phyloP scores from a whole-genome alignment of 108 stramenopile species.

The Nitzschia sp. region DNA sequence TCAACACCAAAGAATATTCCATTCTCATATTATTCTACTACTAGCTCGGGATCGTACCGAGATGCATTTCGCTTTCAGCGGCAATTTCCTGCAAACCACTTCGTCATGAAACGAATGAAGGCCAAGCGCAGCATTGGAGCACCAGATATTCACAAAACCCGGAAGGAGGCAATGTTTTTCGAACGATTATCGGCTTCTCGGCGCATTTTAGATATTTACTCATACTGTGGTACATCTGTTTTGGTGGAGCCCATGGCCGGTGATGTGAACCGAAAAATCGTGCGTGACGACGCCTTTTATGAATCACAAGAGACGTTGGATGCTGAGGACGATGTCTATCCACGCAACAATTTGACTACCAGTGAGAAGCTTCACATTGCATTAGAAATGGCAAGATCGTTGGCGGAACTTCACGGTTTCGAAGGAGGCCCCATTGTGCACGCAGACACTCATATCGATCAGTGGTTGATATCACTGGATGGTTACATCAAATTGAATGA shows the following conservation, averaged over 20 bases:
- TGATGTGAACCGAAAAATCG: slow-evolving; percentile 42
- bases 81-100: not conserved
- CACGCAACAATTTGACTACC: slow-evolving; percentile 58
- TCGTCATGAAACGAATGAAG: not conserved
- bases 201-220: slow-evolving; percentile 57
- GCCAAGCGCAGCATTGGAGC: too few species aligned
- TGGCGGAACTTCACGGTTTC: slow-evolving; percentile 73
- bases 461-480: slow-evolving; percentile 59
- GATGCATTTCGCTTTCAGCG: not conserved
- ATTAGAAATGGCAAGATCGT: slow-evolving; percentile 59
- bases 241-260: slow-evolving; percentile 47
- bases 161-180: slow-evolving; percentile 64
- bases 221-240: slow-evolving; percentile 53
- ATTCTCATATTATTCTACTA: not conserved
- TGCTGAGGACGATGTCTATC: slow-evolving; percentile 43
- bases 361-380: slow-evolving; percentile 62
- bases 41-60: not conserved
- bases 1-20: too few species aligned
- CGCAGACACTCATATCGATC: slow-evolving; percentile 69
- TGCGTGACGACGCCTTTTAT: slow-evolving; percentile 48
- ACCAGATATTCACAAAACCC: not conserved
- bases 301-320: slow-evolving; percentile 51
- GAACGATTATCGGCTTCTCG: slow-evolving; percentile 60
- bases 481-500: slow-evolving; percentile 69
- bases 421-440: slow-evolving; percentile 42